Percentiles rank a stretch among this genome's conserved stretches.
Conservation (phyloP, 2,329 filamentous ascomycete species). For the Diplodia scrobiculata region DNA sequence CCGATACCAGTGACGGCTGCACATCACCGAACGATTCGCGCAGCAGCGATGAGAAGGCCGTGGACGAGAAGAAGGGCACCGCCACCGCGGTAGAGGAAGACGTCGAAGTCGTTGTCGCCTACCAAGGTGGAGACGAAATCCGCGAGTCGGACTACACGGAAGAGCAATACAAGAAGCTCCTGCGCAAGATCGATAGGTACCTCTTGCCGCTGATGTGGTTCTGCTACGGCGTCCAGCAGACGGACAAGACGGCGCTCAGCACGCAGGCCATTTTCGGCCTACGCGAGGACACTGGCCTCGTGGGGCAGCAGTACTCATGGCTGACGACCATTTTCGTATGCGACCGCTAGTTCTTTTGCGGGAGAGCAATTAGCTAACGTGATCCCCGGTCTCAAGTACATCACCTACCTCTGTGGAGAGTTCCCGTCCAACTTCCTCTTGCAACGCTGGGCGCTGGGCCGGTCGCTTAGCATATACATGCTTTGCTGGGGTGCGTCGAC, state of each 20-base stretch:
- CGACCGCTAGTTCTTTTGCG: not conserved
- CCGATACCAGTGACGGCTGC: not conserved
- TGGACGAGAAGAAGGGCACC: conserved; percentile 15
- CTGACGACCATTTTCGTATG: conserved; percentile 59
- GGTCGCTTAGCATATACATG: conserved; percentile 28
- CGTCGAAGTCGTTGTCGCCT: conserved; percentile 16
- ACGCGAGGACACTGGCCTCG: conserved; percentile 51
- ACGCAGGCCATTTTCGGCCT: conserved; percentile 57
- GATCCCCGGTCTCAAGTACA: conserved; percentile 41
- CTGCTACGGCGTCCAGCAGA: conserved; percentile 60
- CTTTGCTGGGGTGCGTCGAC: conserved; percentile 24
- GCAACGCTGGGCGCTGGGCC: conserved; percentile 30
- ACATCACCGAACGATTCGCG: not conserved
- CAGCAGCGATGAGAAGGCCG: conserved; percentile 16
- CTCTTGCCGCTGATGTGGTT: conserved; percentile 29
- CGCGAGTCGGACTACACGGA: conserved; percentile 28
- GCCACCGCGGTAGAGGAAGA: not conserved
- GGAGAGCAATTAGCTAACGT: not conserved
- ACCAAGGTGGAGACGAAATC: conserved; percentile 15
- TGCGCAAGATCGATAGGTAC: conserved; percentile 27
- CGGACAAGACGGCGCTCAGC: conserved; percentile 51
- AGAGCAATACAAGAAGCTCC: conserved; percentile 26
- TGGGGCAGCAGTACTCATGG: conserved; percentile 59
- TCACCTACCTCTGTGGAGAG: conserved; percentile 32
- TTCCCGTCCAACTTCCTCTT: conserved; percentile 32